Evolutionary conservation across 371 early-diverging fungal genomes (phyloP), one percentile per base, ranked within the genome.

Genomic region (Apophysomyces ossiformis): DNA sequence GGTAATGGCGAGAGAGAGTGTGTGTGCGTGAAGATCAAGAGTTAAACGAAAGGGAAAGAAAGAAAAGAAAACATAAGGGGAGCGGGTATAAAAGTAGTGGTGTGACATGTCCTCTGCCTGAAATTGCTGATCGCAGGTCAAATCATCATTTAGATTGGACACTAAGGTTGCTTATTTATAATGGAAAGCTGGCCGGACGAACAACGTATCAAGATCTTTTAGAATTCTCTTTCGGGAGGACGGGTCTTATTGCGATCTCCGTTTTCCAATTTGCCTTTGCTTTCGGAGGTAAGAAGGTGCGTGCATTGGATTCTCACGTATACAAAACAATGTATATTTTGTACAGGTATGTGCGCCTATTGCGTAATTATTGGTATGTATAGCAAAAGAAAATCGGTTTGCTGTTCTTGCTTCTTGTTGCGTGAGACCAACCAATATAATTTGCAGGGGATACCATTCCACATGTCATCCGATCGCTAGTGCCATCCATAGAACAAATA

Each of bases 201-300:
- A 81, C 80, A 9, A 88, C 90, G 2, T 93, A 92, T 77, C 92
- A 92, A 68, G 93, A 91, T 44, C 63, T 93, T 57, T 79, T 92
- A 65, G 82, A 87, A 72, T 85, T 88, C 67, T 87, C 91, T 44
- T 92, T 92, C 74, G 93, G 93, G 44, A 84, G 85, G 38, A 62
- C 84, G 18, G 93, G 93, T 5, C 69, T 91, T 26, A 72, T 90
- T 57, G 82, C 83, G 15, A 92, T 89, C 60, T 92, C 92, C 4
- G 73, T 92, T 58, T 91, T 91, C 68, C 92, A 92, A 65, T 92
- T 92, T 71, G 87, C 85, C 21, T 92, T 93, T 86, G 92, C 92
- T 6, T 92, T 92, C 79, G 93, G 93, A 64, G 93, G 93, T 85
- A 83, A 74, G 60, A 32, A 50, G 9, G 8, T 58, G 18, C 4